Conservation (phyloP, 768 basidiomycete genomes). For the Amyloporia xantha region DNA sequence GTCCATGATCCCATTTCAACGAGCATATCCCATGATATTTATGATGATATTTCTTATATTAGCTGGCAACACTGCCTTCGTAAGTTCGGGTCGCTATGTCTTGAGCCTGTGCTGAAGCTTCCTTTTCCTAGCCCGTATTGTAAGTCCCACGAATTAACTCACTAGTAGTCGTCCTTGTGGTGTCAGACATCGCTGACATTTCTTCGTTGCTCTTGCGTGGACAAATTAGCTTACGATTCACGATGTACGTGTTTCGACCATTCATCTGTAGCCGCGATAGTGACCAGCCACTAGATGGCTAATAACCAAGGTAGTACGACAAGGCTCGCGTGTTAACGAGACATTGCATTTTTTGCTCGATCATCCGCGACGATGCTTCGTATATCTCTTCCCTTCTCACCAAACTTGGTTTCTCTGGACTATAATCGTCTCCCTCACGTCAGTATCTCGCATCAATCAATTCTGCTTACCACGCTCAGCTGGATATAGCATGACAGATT, state of each 20-base stretch:
- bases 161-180: too few species aligned
- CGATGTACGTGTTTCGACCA: constrained; percentile 9
- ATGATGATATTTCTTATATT: constrained; percentile 69
- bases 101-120: background rate
- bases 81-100: constrained; percentile 38
- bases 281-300: constrained; percentile 53
- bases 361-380: constrained; percentile 88
- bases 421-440: constrained; percentile 68
- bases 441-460: constrained; percentile 19
- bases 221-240: constrained; percentile 70
- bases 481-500: constrained; percentile 61
- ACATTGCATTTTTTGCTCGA: constrained; percentile 89
- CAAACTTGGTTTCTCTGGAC: constrained; percentile 89
- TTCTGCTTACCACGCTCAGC: background rate
- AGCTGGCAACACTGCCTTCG: constrained; percentile 91
- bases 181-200: background rate
- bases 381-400: constrained; percentile 87
- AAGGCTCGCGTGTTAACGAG: constrained; percentile 57
- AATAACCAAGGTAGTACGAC: constrained; percentile 53
- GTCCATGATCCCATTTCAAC: constrained; percentile 90
- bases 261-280: background rate
- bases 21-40: constrained; percentile 75
- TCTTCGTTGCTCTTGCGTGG: background rate
- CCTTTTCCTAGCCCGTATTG: constrained; percentile 66
- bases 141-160: too few species aligned